Evolutionary conservation across 176 grass and related monocot species (phyloP), one percentile per base, ranked within the genome.

Genomic region (Musa itinerans): DNA sequence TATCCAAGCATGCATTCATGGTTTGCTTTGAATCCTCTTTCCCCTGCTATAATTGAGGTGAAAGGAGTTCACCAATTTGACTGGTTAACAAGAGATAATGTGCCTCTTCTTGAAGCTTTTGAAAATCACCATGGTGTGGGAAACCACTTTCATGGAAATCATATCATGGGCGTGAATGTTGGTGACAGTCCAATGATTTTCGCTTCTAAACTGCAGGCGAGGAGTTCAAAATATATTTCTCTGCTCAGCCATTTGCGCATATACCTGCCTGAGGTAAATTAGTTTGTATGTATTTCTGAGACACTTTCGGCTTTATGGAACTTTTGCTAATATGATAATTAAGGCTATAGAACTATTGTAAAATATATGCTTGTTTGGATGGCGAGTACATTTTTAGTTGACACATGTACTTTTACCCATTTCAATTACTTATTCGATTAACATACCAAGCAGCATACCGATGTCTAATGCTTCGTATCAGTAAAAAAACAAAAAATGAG

Each of bases 1-100:
- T 97, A 91, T 81, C 90, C 94, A 68, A 86, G 86, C 68, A 97
- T 97, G 94, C 90, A 93, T 82, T 97, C 94, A 50, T 97, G 94
- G 94, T 97, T 93, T 90, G 94, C 90, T 74, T 82, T 98, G 79
- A 93, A 97, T 89, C 79, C 87, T 51, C 76, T 87, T 48, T 78
- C 76, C 75, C 85, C 85, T 65, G 87, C 85, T 70, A 83, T 93
- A 73, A 80, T 97, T 71, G 90, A 93, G 86, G 90, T 93, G 56
- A 96, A 92, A 86, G 88, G 88, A 62, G 88, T 93, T 54, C 90
- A 97, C 75, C 94, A 97, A 56, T 93, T 97, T 80, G 94, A 91
- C 74, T 97, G 90, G 94, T 90, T 93, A 69, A 87, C 94, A 75
- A 93, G 87, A 89, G 90, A 91, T 79, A 87, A 93, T 84, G 77